A percentile compares a stretch with the other conserved stretches of the same genome.
phyloP scores from a whole-genome alignment of 164 flowering plant species.

The Chimonanthus praecox region DNA sequence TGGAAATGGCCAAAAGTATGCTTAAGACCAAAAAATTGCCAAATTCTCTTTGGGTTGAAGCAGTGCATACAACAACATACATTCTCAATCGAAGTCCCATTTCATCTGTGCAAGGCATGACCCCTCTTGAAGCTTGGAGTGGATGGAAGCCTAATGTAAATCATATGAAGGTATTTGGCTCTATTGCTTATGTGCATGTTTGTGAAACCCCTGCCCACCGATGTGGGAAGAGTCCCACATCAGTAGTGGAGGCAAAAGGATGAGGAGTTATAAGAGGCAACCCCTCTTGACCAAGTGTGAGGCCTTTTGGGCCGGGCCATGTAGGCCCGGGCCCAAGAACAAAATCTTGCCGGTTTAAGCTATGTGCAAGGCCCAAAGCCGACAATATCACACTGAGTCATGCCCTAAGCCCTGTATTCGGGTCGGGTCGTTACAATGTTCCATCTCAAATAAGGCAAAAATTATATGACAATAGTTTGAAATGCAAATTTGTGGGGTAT shows the following conservation, averaged over 20 bases:
- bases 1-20: neutral
- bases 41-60: neutral
- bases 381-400: too few relatives aligned
- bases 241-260: too few relatives aligned
- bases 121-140: neutral
- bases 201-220: too few relatives aligned
- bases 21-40: neutral
- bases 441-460: neutral
- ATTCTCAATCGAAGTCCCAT: neutral
- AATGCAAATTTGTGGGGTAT: constrained; percentile 1
- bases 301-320: too few relatives aligned
- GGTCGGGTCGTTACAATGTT: neutral
- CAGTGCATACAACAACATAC: neutral
- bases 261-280: too few relatives aligned
- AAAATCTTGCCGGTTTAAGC: too few relatives aligned
- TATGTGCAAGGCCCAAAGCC: too few relatives aligned
- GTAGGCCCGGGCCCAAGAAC: too few relatives aligned
- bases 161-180: neutral
- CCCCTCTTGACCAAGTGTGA: too few relatives aligned
- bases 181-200: neutral
- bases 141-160: neutral
- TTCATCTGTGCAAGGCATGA: neutral
- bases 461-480: neutral
- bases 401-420: too few relatives aligned
- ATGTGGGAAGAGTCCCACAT: too few relatives aligned